Conservation (phyloP, 768 basidiomycete species). For the Lepiota brunneoincarnata region DNA sequence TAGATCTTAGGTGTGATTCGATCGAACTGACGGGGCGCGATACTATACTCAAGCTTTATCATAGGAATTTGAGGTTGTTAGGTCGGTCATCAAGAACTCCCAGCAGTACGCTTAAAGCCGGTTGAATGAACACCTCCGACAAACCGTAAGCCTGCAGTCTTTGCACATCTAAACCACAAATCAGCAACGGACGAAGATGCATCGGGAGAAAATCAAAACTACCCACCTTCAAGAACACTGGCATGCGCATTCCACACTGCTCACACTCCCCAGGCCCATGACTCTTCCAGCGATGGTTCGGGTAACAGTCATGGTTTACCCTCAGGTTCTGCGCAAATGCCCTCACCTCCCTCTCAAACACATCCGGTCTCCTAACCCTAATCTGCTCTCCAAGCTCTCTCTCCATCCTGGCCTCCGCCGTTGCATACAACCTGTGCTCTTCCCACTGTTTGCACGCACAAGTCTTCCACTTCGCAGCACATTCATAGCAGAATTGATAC, state of each 20-base stretch:
- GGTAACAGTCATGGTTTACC: constrained; percentile 51
- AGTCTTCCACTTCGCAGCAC: constrained; percentile 58
- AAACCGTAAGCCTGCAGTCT: constrained; percentile 14
- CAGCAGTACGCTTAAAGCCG: background rate
- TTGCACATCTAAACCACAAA: constrained; percentile 11
- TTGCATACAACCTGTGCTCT: constrained; percentile 38
- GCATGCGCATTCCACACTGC: constrained; percentile 38
- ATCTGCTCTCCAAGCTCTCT: constrained; percentile 29
- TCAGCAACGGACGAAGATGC: background rate
- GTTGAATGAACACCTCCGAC: constrained; percentile 16
- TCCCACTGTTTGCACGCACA: constrained; percentile 68
- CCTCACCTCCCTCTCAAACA: constrained; percentile 28
- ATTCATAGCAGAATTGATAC: constrained; percentile 63
- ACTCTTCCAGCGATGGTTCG: constrained; percentile 40
- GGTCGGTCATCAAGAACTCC: background rate
- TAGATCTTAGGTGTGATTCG: no score
- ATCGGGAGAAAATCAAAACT: background rate
- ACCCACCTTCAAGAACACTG: constrained; percentile 49
- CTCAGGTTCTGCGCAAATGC: constrained; percentile 36
- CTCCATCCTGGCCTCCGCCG: constrained; percentile 45
- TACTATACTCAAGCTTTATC: no score
- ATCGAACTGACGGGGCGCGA: no score
- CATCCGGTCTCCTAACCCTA: constrained; percentile 22
- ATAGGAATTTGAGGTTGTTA: no score
- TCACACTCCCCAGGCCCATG: constrained; percentile 46